phyloP scores from a whole-genome alignment of 129 eudicot genomes.

The Tanacetum coccineum region DNA sequence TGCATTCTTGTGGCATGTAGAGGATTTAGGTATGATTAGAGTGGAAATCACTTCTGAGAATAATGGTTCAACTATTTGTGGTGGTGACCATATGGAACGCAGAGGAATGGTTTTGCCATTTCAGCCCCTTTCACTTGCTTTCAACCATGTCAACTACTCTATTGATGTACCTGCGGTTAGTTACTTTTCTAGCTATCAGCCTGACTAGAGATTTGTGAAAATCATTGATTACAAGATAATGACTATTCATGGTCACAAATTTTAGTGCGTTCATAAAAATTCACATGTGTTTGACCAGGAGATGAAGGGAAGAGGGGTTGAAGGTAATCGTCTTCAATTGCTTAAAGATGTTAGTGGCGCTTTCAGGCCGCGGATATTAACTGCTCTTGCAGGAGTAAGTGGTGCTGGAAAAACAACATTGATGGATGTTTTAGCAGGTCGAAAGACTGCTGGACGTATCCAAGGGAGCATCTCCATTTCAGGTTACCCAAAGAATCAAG shows the following conservation, averaged over 20 bases:
- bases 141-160: conserved; percentile 70
- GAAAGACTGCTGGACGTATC: conserved; percentile 69
- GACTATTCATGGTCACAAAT: not conserved
- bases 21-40: conserved; percentile 37
- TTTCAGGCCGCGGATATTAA: conserved; percentile 79
- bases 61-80: conserved; percentile 16
- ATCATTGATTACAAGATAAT: not conserved
- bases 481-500: conserved; percentile 78
- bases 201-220: not conserved
- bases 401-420: conserved; percentile 93
- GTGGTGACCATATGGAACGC: conserved; percentile 26
- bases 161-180: conserved; percentile 85
- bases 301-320: conserved; percentile 68
- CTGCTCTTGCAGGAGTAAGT: conserved; percentile 78
- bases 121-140: conserved; percentile 73
- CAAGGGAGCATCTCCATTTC: conserved; percentile 67
- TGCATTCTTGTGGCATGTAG: conserved; percentile 1
- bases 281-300: conserved; percentile 35
- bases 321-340: conserved; percentile 55
- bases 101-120: conserved; percentile 86
- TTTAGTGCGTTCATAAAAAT: not conserved
- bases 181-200: not conserved
- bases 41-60: conserved; percentile 12
- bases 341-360: conserved; percentile 76
- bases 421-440: conserved; percentile 87